A percentile compares a stretch with the other conserved stretches of the same genome.
Conservation (phyloP, 345 rosid genomes). For the Noccaea caerulescens region DNA sequence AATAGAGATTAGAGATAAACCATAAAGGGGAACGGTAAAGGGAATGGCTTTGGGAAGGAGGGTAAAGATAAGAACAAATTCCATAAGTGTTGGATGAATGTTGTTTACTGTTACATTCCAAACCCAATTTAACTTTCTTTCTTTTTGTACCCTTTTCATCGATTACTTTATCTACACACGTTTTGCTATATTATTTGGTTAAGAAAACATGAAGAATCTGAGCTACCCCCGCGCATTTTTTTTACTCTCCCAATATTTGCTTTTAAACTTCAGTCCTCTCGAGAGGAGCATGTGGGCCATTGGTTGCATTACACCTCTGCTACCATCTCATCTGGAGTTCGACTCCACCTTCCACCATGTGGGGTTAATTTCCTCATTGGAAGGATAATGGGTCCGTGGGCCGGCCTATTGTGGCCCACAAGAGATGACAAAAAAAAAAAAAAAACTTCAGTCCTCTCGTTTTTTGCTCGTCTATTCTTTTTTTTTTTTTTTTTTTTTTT, state of each 20-base stretch:
- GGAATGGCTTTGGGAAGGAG: conserved; percentile 24
- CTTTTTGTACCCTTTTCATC: neutral
- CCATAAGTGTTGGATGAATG: conserved; percentile 22
- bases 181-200: neutral
- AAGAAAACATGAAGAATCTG: neutral
- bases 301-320: too few species aligned
- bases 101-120: neutral
- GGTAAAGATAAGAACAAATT: conserved; percentile 35
- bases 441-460: too few species aligned
- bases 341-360: too few species aligned
- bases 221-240: neutral
- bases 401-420: too few species aligned
- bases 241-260: neutral
- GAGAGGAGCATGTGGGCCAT: too few species aligned
- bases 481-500: neutral
- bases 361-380: too few species aligned
- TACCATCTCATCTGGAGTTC: too few species aligned
- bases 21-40: neutral
- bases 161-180: conserved; percentile 2
- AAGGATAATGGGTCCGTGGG: too few species aligned
- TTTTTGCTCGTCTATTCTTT: too few species aligned
- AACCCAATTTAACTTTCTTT: conserved; percentile 27
- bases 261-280: neutral
- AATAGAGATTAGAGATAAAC: neutral
- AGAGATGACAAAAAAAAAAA: too few species aligned